Percentiles rank a stretch among this genome's conserved stretches.
phyloP scores from a whole-genome alignment of 2,329 filamentous ascomycete genomes.

The Neonectria coccinea region DNA sequence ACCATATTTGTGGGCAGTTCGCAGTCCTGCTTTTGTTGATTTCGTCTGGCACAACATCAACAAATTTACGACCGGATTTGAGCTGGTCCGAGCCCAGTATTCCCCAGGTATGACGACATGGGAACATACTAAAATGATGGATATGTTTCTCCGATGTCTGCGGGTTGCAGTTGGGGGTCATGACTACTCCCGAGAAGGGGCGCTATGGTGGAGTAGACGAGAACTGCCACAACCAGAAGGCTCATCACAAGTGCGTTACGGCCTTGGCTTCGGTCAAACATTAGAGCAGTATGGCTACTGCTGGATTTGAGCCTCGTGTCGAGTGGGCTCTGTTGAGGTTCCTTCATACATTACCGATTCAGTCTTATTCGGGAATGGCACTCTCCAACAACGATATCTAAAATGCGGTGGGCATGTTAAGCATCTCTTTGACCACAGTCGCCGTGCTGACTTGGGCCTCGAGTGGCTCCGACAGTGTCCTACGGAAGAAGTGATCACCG shows the following conservation, averaged over 20 bases:
- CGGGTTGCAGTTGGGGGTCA: slow-evolving; percentile 14
- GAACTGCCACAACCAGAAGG: slow-evolving; percentile 9
- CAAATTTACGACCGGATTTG: too few species aligned
- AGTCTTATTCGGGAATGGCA: slow-evolving; percentile 22
- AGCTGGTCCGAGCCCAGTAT: slow-evolving; percentile 6
- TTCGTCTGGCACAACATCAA: too few species aligned
- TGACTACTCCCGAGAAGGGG: slow-evolving; percentile 27
- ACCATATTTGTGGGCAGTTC: too few species aligned
- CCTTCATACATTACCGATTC: slow-evolving; percentile 14
- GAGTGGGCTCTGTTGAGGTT: slow-evolving; percentile 19
- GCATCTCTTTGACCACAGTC: slow-evolving; percentile 28
- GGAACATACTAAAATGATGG: slow-evolving; percentile 23
- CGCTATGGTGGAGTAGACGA: slow-evolving; percentile 19
- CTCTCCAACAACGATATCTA: slow-evolving; percentile 17
- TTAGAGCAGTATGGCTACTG: slow-evolving; percentile 25
- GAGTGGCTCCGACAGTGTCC: slow-evolving; percentile 13
- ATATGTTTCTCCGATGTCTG: slow-evolving; percentile 26
- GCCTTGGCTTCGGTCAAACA: slow-evolving; percentile 22
- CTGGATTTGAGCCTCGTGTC: slow-evolving; percentile 21
- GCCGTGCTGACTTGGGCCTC: slow-evolving; percentile 15
- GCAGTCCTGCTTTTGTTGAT: too few species aligned
- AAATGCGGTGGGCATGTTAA: slow-evolving; percentile 8
- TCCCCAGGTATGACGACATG: slow-evolving; percentile 2
- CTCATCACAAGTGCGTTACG: slow-evolving; percentile 4
- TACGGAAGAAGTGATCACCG: not conserved